These are phyloP conservation scores for Furcasterigmium sp. DNA, from an alignment of 2,329 filamentous ascomycete species.

Conservation along the genomic window DNA sequence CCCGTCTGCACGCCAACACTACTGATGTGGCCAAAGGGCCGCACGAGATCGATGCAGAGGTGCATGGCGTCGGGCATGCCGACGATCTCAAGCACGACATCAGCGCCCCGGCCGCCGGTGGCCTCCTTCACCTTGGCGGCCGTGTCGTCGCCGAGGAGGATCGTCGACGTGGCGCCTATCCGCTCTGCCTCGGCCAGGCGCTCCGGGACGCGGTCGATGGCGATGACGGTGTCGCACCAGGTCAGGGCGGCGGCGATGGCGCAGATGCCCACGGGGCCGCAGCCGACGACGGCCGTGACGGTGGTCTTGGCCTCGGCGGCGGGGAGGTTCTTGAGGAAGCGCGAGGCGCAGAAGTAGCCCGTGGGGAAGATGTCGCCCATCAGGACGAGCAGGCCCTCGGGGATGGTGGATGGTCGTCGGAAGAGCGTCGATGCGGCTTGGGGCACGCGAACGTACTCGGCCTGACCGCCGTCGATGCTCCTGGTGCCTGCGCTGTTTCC, in stretches of 20 bases:
- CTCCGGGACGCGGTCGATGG: neutral
- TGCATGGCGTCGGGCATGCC: neutral
- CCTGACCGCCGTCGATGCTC: slow-evolving; percentile 1
- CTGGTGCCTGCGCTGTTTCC: neutral
- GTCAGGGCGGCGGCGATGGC: neutral
- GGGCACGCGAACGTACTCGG: neutral
- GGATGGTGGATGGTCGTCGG: neutral
- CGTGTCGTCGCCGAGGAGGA: neutral
- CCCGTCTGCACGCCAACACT: neutral
- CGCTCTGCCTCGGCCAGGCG: neutral
- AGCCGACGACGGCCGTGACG: neutral
- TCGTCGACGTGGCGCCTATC: neutral
- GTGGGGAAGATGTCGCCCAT: slow-evolving; percentile 1
- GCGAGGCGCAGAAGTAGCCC: neutral
- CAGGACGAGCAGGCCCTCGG: neutral
- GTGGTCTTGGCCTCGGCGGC: neutral
- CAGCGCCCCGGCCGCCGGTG: neutral
- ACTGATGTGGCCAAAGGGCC: neutral
- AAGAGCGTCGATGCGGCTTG: neutral
- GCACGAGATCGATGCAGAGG: neutral
- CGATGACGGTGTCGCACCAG: neutral
- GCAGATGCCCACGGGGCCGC: neutral
- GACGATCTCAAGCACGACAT: neutral
- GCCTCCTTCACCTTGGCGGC: neutral
- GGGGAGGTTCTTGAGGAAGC: neutral